Base-by-base conservation (phyloP, 768 basidiomycete species). In the Psilocybe cubensis region DNA sequence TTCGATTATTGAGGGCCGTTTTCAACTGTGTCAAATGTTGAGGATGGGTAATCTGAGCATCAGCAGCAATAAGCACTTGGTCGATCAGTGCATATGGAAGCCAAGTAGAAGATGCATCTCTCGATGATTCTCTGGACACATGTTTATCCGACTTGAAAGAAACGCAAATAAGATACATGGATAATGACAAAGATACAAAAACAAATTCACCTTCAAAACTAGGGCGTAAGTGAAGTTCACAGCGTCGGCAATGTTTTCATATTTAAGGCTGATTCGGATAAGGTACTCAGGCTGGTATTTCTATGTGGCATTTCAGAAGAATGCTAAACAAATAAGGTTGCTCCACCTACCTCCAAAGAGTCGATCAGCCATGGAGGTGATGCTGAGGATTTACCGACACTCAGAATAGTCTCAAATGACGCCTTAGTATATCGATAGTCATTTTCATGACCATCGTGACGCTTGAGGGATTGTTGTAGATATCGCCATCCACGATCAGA, bases 401-500 rank as follows among this genome's bases (percentile, higher is more conserved):
- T 83, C 60, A 96, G 72, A 18, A 96, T 83, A 7, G 86, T 88
- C 69, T 96, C 91, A 46, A 95, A 75, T 12, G 85, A 83, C 21
- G 85, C 82, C 66, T 92, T 91, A 46, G 83, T 82, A 69, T 97
- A 96, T 56, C 80, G 80, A 73, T 82, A 87, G 67, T 93, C 87
- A 12, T 85, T 91, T 50, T 85, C 82, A 18, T 76, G 65, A 10
- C 77, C 78, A 68, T 99, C 96, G 64, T 97, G 84, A 46, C 88
- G 84, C 55, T 88, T 84, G 59, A 98, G 77, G 18, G 88, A 83
- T 62, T 86, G 80, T 61, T 93, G 89, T 43, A 99, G 81, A 70
- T 94, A 94, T 66, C 90, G 83, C 92, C 95, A 95, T 4, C 88
- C 94, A 59, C 91, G 83, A 61, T 92, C 88, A 31, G 86, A 82